A percentile compares a stretch with the other conserved stretches of the same genome.
Conservation (phyloP, 2,329 filamentous ascomycete genomes). For the Metarhizium guizhouense region DNA sequence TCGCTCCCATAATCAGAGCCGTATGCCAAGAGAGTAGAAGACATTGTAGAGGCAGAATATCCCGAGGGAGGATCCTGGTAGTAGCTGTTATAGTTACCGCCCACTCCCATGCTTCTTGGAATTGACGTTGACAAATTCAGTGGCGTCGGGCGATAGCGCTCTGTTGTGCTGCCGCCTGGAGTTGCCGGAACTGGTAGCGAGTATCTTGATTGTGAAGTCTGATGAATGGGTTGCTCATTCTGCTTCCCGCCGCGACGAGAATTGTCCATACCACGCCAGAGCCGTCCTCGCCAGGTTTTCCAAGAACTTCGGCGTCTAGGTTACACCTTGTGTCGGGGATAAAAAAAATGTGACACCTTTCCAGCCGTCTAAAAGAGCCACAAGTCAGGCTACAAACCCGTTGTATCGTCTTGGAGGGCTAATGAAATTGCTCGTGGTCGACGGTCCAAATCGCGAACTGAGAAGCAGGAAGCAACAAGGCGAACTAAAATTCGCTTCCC, state of each 20-base stretch:
- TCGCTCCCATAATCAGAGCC: constrained; percentile 58
- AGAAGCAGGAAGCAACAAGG: not conserved
- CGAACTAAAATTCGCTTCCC: not conserved
- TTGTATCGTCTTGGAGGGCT: not conserved
- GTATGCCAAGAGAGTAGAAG: constrained; percentile 46
- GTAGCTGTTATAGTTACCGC: constrained; percentile 49
- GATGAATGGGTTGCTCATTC: constrained; percentile 61
- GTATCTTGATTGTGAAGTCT: constrained; percentile 46
- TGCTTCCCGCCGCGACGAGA: constrained; percentile 65
- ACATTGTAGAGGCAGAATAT: constrained; percentile 49
- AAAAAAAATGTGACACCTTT: not conserved
- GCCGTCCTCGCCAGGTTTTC: constrained; percentile 23
- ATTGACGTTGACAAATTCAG: constrained; percentile 40
- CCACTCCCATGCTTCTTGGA: constrained; percentile 43
- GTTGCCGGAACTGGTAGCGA: constrained; percentile 40
- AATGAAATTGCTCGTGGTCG: not conserved
- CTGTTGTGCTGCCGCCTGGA: constrained; percentile 24
- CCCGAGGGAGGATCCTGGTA: constrained; percentile 45
- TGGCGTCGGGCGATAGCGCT: constrained; percentile 39
- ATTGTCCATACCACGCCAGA: constrained; percentile 65
- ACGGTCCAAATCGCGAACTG: not conserved
- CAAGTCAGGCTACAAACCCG: not conserved
- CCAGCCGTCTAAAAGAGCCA: not conserved
- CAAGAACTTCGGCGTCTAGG: constrained; percentile 47
- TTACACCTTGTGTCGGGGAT: constrained; percentile 30